A percentile compares a stretch with the other conserved stretches of the same genome.
phyloP scores from a whole-genome alignment of 192 early-diverging fungal species.

The Coemansia reversa region DNA sequence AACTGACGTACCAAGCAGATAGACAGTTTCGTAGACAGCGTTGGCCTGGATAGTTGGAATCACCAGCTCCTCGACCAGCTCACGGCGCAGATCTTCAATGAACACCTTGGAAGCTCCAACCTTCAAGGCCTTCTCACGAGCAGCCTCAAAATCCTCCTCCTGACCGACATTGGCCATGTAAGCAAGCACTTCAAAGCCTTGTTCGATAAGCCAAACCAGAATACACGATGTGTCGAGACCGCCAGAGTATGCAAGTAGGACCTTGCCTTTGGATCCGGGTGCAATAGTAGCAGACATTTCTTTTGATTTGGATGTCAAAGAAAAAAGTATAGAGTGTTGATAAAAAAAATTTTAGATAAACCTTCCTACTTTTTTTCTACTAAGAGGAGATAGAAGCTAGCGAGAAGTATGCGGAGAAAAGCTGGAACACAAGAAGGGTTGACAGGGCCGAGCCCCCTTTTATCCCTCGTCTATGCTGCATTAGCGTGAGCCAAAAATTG shows the following conservation, averaged over 20 bases:
- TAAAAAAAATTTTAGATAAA: neutral
- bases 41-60: conserved; percentile 94
- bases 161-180: conserved; percentile 99
- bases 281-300: conserved; percentile 35
- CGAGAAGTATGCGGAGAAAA: neutral
- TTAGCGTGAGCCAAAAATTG: conserved; percentile 3
- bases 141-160: conserved; percentile 98
- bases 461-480: neutral
- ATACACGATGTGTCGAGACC: conserved; percentile 99
- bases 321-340: neutral
- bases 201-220: conserved; percentile 95
- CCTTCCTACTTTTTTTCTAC: neutral
- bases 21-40: conserved; percentile 92
- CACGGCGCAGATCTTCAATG: conserved; percentile 93
- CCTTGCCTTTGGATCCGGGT: conserved; percentile 73
- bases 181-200: conserved; percentile 95
- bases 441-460: conserved; percentile 2
- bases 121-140: conserved; percentile 84
- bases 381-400: neutral
- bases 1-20: conserved; percentile 95
- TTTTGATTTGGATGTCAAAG: neutral
- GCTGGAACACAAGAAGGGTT: neutral
- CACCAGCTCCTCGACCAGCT: conserved; percentile 91
- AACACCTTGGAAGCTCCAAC: conserved; percentile 94
- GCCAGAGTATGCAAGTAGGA: conserved; percentile 95